A percentile compares a stretch with the other conserved stretches of the same genome.
Evolutionary conservation across 2,329 filamentous ascomycete species (phyloP).

Genomic region (Cryphonectria japonica): DNA sequence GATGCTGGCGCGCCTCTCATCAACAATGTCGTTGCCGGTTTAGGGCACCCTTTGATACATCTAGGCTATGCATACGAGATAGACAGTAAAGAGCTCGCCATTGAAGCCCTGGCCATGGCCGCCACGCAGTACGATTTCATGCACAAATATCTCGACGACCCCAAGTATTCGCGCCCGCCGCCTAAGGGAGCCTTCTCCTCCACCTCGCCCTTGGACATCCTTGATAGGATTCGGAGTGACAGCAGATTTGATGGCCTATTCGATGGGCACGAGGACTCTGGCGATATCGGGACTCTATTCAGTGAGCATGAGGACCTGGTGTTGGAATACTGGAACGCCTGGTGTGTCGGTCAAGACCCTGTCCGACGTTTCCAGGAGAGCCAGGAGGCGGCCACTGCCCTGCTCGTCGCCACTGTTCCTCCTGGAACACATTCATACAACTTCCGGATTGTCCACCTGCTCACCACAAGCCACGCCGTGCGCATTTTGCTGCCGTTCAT

Average conservation of each 20-base stretch:
- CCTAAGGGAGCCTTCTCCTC: conserved; percentile 51
- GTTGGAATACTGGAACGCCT: conserved; percentile 90
- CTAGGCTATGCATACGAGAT: conserved; percentile 93
- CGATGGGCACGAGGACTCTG: conserved; percentile 52
- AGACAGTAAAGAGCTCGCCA: conserved; percentile 80
- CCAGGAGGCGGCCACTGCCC: conserved; percentile 62
- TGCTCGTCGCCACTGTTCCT: conserved; percentile 65
- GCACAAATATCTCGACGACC: conserved; percentile 72
- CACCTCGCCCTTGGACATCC: conserved; percentile 69
- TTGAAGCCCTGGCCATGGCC: conserved; percentile 80
- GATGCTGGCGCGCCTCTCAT: conserved; percentile 75
- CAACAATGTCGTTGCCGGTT: conserved; percentile 76
- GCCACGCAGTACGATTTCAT: conserved; percentile 61
- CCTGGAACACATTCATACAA: conserved; percentile 70
- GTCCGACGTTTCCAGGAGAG: conserved; percentile 75
- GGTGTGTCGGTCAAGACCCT: conserved; percentile 69
- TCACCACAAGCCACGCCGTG: conserved; percentile 86
- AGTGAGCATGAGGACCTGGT: conserved; percentile 69
- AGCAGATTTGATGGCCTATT: conserved; percentile 71
- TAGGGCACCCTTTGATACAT: conserved; percentile 92
- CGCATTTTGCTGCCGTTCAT: conserved; percentile 82
- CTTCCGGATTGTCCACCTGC: conserved; percentile 79
- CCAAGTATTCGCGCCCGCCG: conserved; percentile 69
- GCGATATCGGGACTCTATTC: conserved; percentile 72
- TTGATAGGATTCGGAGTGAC: conserved; percentile 72